Base-by-base conservation (phyloP, 108 stramenopile genomes). In the Cyclotella cryptica region DNA sequence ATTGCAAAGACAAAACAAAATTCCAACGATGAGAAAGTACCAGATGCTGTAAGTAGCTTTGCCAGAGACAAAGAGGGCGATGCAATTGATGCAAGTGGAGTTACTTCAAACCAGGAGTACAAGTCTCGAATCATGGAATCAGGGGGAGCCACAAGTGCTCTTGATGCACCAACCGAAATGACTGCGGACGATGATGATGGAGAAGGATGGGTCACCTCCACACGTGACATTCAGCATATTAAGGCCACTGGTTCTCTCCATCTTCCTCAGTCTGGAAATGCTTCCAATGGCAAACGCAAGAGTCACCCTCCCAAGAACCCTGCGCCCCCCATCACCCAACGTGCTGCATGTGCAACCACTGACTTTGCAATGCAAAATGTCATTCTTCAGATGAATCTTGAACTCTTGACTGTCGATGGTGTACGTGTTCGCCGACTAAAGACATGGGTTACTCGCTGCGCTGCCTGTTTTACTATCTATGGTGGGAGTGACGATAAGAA, bases 361-460 rank as follows among this genome's bases (percentile, higher is more conserved):
- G 99, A 99, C 84, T 99, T 97, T 79, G 97, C 98, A 47, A 98
- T 98, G 98, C 99, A 99, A 80, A 99, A 99, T 85, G 98, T 99
- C 3, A 78, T 99, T 24, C 78, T 99, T 19, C 97, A 98, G 86
- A 97, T 99, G 96, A 96, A 96, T 55, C 84, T 99, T 66, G 87
- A 86, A 47, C 80, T 99, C 14, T 63, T 98, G 40, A 86, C 94
- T 3, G 80, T 97, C 1, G 90, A 98, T 66, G 99, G 99, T 22
- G 88, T 92, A 73, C 84, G 87, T 12, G 86, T 99, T 27, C 83
- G 86, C 17, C 71, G 80, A 10, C 84, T 98, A 14, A 96, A 97
- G 77, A 92, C 89, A 15, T 99, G 97, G 95, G 98, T 98, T 26
- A 87, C 95, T 11, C 94, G 98, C 44, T 99, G 99, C 67, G 96